Conservation (phyloP, 2,329 filamentous ascomycete genomes). For the Alternaria alternata region DNA sequence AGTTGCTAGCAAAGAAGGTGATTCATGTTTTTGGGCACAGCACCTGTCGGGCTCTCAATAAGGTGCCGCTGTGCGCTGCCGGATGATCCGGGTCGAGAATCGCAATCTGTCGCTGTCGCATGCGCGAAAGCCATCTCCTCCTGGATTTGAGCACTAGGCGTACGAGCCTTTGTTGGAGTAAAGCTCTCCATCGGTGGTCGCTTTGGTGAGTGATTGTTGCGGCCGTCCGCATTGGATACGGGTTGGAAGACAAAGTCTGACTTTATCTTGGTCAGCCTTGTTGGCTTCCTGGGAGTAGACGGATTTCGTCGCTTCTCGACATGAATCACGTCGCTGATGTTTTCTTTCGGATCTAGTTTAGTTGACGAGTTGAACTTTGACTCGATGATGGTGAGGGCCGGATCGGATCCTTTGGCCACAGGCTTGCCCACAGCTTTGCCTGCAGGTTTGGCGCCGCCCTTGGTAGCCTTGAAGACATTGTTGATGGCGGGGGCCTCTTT, state of each 20-base stretch:
- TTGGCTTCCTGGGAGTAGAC: conserved; percentile 26
- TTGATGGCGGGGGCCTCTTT: conserved; percentile 38
- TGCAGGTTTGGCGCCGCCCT: conserved; percentile 27
- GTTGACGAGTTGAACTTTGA: conserved; percentile 16
- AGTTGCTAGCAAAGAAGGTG: conserved; percentile 28
- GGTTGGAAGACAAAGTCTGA: conserved; percentile 32
- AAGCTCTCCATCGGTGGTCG: conserved; percentile 41
- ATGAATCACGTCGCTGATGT: conserved; percentile 20
- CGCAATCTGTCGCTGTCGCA: conserved; percentile 20
- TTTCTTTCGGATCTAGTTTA: conserved; percentile 23
- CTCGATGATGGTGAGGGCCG: conserved; percentile 12
- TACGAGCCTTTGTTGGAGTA: conserved; percentile 40
- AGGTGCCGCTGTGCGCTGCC: conserved; percentile 33
- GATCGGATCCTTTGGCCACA: conserved; percentile 14
- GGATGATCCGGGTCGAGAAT: conserved; percentile 37
- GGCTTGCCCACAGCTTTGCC: conserved; percentile 23
- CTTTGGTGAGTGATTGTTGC: conserved; percentile 43
- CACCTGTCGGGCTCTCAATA: conserved; percentile 32
- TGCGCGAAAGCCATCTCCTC: conserved; percentile 27
- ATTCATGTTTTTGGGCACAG: conserved; percentile 34
- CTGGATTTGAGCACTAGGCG: conserved; percentile 38
- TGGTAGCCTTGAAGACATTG: conserved; percentile 41
- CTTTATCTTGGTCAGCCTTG: conserved; percentile 37
- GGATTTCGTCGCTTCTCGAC: conserved; percentile 24
- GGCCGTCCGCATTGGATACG: conserved; percentile 39